Evolutionary conservation across 2,329 filamentous ascomycete genomes (phyloP), one percentile per base, ranked within the genome.

Genomic region (Aureobasidium sp.): DNA sequence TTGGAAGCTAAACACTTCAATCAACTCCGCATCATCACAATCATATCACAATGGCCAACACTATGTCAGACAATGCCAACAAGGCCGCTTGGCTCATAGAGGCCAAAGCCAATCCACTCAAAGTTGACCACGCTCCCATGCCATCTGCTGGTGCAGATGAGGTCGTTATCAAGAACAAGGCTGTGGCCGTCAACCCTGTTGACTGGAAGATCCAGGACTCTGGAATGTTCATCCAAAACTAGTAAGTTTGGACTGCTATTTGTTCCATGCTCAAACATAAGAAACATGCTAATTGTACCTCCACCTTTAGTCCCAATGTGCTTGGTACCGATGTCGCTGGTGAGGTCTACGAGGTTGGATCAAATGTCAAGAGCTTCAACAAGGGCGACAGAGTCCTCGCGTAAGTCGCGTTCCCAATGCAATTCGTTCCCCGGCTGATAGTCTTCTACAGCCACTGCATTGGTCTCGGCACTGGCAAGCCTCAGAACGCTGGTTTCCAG

Each of bases 371-470:
- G n/a, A 72, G 72, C 27, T 77, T 82, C 69, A 76, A 75, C 41
- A 72, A 76, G 55, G 82, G 82, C 22, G 80, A 84, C 64, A 71
- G 70, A 14, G 82, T 84, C 0, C 70, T 85, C 7, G 49, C 55
- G 64, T 63, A 60, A 62, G 52, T 59, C 22, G 3, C 14, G 9
- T 14, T 9, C n/a, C 15, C 12, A 7, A 7, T 4, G 47, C 22
- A 47, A 29, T 12, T 22, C 12, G 9, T 49, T 29, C 14, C 14
- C 7, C 14, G 17, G 44, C 44, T 48, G 25, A 48, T 4, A 17
- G 25, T 1, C 9, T 17, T 29, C 41, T 22, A 3, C 15, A 63
- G 55, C 29, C 63, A 64, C 57, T 55, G 52, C 34, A 45, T 58
- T 52, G 62, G 52, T 39, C 55, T 63, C 15, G 51, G 44, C 2